Conservation (phyloP, 148 eudicot genomes). For the Amaranthus hypochondriacus region DNA sequence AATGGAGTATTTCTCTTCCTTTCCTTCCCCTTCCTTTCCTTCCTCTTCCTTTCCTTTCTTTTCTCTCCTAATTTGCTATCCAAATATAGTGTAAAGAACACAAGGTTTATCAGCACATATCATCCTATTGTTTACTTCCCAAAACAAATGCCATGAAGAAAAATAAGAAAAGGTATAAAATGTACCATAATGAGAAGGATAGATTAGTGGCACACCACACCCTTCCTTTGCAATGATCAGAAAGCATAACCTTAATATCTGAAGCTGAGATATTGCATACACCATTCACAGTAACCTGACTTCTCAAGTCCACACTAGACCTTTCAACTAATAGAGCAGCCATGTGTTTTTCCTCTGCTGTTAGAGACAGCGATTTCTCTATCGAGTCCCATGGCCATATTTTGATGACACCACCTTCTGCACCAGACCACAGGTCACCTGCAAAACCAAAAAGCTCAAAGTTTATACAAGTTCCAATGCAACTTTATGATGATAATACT, state of each 20-base stretch:
- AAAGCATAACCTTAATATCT: conserved; percentile 69
- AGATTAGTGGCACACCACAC: conserved; percentile 80
- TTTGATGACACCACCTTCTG: conserved; percentile 72
- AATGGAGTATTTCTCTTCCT: too few species aligned
- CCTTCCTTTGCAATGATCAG: conserved; percentile 63
- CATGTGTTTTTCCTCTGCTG: conserved; percentile 88
- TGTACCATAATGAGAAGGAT: conserved; percentile 89
- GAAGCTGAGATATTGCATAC: conserved; percentile 84
- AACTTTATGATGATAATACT: not conserved
- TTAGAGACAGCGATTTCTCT: conserved; percentile 77
- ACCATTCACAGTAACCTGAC: conserved; percentile 91
- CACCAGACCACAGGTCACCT: conserved; percentile 95
- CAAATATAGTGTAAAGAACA: too few species aligned
- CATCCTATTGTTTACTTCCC: too few species aligned
- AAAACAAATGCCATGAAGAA: not conserved
- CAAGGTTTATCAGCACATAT: not conserved
- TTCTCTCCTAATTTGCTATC: too few species aligned
- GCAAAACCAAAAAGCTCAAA: conserved; percentile 8
- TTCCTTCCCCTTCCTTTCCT: too few species aligned
- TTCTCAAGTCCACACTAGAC: conserved; percentile 63
- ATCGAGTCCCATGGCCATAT: conserved; percentile 95
- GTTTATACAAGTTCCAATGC: not conserved
- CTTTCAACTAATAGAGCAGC: conserved; percentile 88
- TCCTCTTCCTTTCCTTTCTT: too few species aligned
- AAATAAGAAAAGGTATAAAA: not conserved